Percentiles rank a stretch among this genome's conserved stretches.
phyloP scores from a whole-genome alignment of 257 asterid species.

The Nicotiana benthamiana region DNA sequence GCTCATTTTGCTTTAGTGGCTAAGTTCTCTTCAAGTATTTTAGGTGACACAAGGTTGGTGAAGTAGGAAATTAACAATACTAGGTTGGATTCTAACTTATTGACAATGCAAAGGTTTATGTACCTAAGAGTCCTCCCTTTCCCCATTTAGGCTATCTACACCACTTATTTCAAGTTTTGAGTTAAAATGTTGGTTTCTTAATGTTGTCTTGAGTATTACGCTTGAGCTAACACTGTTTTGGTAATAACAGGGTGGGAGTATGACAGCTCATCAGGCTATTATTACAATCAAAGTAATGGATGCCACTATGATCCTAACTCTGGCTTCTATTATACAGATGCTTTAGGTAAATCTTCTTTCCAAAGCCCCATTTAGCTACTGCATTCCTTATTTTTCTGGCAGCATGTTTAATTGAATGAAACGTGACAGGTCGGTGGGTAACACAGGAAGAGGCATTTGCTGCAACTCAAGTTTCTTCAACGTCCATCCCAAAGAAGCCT shows the following conservation, averaged over 20 bases:
- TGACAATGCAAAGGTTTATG: neutral
- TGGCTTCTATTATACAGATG: conserved; percentile 85
- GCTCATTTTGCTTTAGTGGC: neutral
- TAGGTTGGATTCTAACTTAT: neutral
- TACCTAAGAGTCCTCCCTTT: neutral
- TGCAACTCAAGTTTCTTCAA: conserved; percentile 44
- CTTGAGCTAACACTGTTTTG: neutral
- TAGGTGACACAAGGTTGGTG: neutral
- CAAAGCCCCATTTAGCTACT: neutral
- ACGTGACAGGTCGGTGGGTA: conserved; percentile 80
- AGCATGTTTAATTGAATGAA: neutral
- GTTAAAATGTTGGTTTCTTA: neutral
- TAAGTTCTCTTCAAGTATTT: neutral
- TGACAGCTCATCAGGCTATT: conserved; percentile 75
- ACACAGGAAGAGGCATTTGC: conserved; percentile 71
- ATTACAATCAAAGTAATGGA: conserved; percentile 47
- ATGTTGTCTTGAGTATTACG: neutral
- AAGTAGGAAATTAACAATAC: neutral
- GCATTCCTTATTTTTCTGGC: neutral
- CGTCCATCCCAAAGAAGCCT: conserved; percentile 43
- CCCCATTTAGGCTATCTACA: neutral
- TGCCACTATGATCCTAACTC: conserved; percentile 89
- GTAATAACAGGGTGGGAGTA: conserved; percentile 70
- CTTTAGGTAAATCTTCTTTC: conserved; percentile 50
- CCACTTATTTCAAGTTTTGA: neutral